phyloP scores from a whole-genome alignment of 2,329 filamentous ascomycete genomes.

The Cyphellophora attinorum region DNA sequence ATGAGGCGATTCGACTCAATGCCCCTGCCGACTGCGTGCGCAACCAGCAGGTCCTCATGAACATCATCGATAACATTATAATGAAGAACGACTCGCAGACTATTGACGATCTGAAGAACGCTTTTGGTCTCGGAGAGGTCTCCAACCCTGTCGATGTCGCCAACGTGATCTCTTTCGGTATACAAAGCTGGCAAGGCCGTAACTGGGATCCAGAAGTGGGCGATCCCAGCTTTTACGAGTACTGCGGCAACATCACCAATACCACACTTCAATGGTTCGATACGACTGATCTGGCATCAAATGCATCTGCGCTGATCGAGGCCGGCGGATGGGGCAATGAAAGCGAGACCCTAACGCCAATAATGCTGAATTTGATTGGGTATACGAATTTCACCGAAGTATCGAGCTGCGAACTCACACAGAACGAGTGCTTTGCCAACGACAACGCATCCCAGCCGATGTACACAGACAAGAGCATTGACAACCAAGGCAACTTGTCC shows the following conservation, averaged over 20 bases:
- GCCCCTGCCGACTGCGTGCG: constrained; percentile 54
- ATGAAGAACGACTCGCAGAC: constrained; percentile 34
- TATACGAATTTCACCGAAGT: constrained; percentile 40
- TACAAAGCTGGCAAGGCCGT: constrained; percentile 43
- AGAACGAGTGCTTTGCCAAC: constrained; percentile 43
- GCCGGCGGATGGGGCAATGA: constrained; percentile 39
- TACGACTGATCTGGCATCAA: constrained; percentile 26
- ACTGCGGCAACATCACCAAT: constrained; percentile 48
- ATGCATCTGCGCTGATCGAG: constrained; percentile 35
- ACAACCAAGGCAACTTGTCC: constrained; percentile 32
- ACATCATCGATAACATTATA: constrained; percentile 51
- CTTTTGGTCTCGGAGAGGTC: constrained; percentile 31
- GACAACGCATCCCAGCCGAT: constrained; percentile 38
- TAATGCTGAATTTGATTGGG: constrained; percentile 48
- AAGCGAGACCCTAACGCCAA: constrained; percentile 33
- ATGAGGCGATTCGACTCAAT: constrained; percentile 47
- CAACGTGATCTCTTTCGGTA: constrained; percentile 31
- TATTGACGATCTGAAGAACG: constrained; percentile 40
- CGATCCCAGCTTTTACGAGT: constrained; percentile 39
- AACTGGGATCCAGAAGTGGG: constrained; percentile 53
- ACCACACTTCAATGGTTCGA: constrained; percentile 32
- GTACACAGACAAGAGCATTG: constrained; percentile 31
- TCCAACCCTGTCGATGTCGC: constrained; percentile 47
- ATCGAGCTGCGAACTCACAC: constrained; percentile 29
- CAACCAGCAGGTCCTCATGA: constrained; percentile 51